Percentiles rank a stretch among this genome's conserved stretches.
Conservation (phyloP, 75 land plant genomes). For the Isoetes taiwanensis region DNA sequence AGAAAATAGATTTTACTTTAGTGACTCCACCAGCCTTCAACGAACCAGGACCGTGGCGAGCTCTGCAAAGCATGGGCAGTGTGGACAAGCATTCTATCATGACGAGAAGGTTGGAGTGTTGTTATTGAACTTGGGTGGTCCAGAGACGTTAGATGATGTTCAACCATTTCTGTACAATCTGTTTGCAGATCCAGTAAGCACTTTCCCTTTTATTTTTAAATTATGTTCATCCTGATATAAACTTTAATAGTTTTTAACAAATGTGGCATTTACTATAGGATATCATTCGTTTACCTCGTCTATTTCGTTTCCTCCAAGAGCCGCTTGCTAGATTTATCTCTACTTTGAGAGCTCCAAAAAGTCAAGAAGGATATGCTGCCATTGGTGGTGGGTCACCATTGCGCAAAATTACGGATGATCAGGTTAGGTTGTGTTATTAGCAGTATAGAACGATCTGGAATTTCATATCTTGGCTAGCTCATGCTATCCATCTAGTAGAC, state of each 20-base stretch:
- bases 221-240: not conserved
- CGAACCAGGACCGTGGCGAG: no score
- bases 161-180: not conserved
- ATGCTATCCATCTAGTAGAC: no score
- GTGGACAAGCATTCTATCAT: not conserved
- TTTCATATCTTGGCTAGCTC: no score
- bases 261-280: not conserved
- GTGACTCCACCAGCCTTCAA: no score
- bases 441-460: no score
- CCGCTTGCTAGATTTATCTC: constrained; percentile 4
- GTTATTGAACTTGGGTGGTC: not conserved
- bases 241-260: not conserved
- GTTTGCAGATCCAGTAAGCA: constrained; percentile 5
- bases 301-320: constrained; percentile 3
- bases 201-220: no score
- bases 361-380: constrained; percentile 4
- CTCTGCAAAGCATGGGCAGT: not conserved
- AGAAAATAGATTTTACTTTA: no score
- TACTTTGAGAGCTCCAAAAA: constrained; percentile 2
- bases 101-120: not conserved
- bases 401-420: constrained; percentile 4
- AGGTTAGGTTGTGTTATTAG: no score
- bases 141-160: not conserved
- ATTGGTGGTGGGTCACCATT: constrained; percentile 7
- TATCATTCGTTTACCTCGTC: constrained; percentile 2